phyloP scores from a whole-genome alignment of 148 eudicot genomes.

The Vaccinium corymbosum region DNA sequence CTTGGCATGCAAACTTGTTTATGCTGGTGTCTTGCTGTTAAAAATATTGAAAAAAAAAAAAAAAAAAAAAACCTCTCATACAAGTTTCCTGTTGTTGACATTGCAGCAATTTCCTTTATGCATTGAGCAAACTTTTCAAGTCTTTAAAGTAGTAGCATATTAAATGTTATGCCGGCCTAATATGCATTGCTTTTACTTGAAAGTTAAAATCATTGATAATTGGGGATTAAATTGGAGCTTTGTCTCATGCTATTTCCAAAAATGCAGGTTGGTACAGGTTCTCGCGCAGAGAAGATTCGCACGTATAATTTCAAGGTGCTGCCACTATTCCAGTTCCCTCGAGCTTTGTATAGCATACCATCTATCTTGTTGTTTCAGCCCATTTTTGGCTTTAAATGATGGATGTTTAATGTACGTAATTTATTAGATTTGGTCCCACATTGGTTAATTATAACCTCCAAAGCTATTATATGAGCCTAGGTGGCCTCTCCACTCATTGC shows the following conservation, averaged over 20 bases:
- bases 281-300: slow-evolving; percentile 94
- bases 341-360: neutral
- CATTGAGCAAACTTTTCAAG: neutral
- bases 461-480: too few relatives aligned
- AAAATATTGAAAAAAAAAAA: neutral
- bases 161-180: neutral
- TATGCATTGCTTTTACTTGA: neutral
- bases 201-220: neutral
- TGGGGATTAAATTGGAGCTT: neutral
- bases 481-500: too few relatives aligned
- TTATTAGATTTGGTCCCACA: too few relatives aligned
- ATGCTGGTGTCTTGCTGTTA: neutral
- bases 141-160: neutral
- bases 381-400: neutral
- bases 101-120: neutral
- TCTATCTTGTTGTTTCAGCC: neutral
- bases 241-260: slow-evolving; percentile 19
- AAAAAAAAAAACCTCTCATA: neutral
- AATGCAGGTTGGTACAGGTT: slow-evolving; percentile 93
- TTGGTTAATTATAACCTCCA: too few relatives aligned
- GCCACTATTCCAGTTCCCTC: slow-evolving; percentile 12
- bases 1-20: neutral
- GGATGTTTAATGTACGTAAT: neutral
- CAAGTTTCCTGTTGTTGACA: neutral
- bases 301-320: slow-evolving; percentile 91